Percentiles rank a stretch among this genome's conserved stretches.
These are phyloP conservation scores for Euphorbia peplus DNA, from an alignment of 345 rosid species.

Conservation along the genomic window DNA sequence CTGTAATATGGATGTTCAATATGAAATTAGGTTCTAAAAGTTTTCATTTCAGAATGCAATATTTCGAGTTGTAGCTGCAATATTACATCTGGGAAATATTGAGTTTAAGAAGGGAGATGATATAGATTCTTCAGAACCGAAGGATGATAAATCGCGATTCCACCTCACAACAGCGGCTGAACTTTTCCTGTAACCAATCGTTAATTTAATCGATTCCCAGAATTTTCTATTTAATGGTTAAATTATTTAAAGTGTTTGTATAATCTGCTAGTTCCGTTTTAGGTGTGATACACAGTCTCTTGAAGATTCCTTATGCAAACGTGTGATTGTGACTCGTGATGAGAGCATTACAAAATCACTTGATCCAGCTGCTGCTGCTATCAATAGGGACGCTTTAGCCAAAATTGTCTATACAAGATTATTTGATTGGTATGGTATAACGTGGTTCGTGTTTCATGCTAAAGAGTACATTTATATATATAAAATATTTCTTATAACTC, in stretches of 20 bases:
- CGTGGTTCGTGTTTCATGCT: conserved; percentile 7
- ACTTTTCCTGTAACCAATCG: conserved; percentile 58
- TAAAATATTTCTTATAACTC: background rate
- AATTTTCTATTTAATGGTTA: conserved; percentile 2
- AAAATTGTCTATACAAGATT: conserved; percentile 84
- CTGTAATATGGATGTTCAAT: conserved; percentile 11
- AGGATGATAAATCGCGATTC: conserved; percentile 78
- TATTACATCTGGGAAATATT: conserved; percentile 91
- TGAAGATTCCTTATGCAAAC: conserved; percentile 96
- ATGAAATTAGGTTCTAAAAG: conserved; percentile 26
- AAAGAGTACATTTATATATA: background rate
- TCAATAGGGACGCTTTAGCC: conserved; percentile 93
- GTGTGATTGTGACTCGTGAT: conserved; percentile 93
- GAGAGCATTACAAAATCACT: conserved; percentile 92
- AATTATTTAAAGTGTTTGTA: conserved; percentile 13
- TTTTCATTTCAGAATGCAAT: conserved; percentile 62
- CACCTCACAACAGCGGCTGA: conserved; percentile 84
- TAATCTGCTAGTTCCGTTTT: conserved; percentile 25
- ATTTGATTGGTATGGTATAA: conserved; percentile 76
- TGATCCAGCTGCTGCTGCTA: conserved; percentile 79
- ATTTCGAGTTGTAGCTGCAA: conserved; percentile 89
- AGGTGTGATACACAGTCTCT: conserved; percentile 91
- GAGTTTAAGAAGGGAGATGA: conserved; percentile 89
- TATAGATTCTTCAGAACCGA: conserved; percentile 79
- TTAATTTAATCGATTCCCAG: conserved; percentile 7